Percentiles rank a stretch among this genome's conserved stretches.
phyloP scores from a whole-genome alignment of 352 stramenopile genomes.

The Globisporangium radiosum region DNA sequence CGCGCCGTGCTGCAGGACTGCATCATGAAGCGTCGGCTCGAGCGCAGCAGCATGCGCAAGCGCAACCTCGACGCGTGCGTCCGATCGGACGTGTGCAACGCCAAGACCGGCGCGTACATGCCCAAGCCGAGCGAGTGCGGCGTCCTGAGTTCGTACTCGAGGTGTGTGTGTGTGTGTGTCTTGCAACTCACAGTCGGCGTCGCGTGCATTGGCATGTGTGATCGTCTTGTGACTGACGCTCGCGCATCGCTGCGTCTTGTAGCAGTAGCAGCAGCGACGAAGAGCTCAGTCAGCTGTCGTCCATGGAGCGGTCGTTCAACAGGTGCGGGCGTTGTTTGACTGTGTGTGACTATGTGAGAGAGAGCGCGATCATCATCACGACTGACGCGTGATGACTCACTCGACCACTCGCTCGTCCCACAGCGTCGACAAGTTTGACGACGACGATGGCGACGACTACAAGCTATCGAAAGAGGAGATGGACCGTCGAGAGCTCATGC shows the following conservation, averaged over 20 bases:
- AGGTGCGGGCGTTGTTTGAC: conserved; percentile 24
- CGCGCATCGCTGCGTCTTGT: no score
- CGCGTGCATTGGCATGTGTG: no score
- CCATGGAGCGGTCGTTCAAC: conserved; percentile 50
- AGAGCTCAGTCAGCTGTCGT: conserved; percentile 66
- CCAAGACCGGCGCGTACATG: conserved; percentile 23
- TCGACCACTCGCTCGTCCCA: no score
- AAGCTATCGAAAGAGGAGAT: conserved; percentile 60
- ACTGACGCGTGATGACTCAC: no score
- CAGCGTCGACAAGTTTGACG: conserved; percentile 35
- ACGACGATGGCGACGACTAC: conserved; percentile 27
- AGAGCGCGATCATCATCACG: no score
- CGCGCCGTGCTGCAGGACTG: conserved; percentile 66
- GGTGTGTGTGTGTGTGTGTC: conserved; percentile 16
- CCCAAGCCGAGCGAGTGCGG: conserved; percentile 38
- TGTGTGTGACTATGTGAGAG: not conserved
- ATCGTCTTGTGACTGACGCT: no score
- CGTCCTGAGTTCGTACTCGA: conserved; percentile 39
- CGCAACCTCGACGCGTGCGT: conserved; percentile 53
- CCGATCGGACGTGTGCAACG: conserved; percentile 26
- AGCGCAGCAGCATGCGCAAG: conserved; percentile 54
- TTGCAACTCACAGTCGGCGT: no score
- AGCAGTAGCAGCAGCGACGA: conserved; percentile 63
- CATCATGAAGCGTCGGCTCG: conserved; percentile 49
- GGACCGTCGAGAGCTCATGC: conserved; percentile 46